Conservation (phyloP, 2,329 filamentous ascomycete species). For the Tolypocladium inflatum region DNA sequence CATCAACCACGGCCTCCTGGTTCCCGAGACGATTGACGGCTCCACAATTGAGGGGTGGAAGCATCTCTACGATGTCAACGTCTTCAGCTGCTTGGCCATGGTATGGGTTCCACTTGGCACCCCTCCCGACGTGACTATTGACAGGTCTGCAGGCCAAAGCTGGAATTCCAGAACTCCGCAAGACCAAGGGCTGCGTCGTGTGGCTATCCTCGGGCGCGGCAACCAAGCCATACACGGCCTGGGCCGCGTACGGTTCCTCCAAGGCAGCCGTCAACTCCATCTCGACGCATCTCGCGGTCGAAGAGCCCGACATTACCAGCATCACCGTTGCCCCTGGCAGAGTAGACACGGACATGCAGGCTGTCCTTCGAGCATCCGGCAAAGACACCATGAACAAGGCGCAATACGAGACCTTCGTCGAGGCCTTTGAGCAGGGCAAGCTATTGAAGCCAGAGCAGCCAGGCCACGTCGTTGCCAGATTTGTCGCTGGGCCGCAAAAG, state of each 20-base stretch:
- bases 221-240: conserved; percentile 53
- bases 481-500: conserved; percentile 55
- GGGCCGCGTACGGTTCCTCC: conserved; percentile 73
- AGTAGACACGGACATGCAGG: conserved; percentile 86
- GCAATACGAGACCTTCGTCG: conserved; percentile 59
- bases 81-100: conserved; percentile 74
- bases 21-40: conserved; percentile 65
- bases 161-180: conserved; percentile 58
- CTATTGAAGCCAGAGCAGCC: conserved; percentile 77
- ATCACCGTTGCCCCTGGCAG: conserved; percentile 69
- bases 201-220: conserved; percentile 77
- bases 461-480: conserved; percentile 73
- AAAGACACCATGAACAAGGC: conserved; percentile 37
- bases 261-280: conserved; percentile 82
- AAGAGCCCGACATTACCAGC: conserved; percentile 68
- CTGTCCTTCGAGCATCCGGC: conserved; percentile 59
- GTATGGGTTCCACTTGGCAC: conserved; percentile 35
- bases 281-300: conserved; percentile 59
- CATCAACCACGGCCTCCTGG: conserved; percentile 77
- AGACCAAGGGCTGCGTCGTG: conserved; percentile 60
- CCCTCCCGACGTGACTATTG: conserved; percentile 1
- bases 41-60: conserved; percentile 67
- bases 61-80: conserved; percentile 68
- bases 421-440: conserved; percentile 59
- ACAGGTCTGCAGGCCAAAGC: conserved; percentile 50